Evolutionary conservation across 2,329 filamentous ascomycete species (phyloP), one percentile per base, ranked within the genome.

Genomic region (Colletotrichum sp.): DNA sequence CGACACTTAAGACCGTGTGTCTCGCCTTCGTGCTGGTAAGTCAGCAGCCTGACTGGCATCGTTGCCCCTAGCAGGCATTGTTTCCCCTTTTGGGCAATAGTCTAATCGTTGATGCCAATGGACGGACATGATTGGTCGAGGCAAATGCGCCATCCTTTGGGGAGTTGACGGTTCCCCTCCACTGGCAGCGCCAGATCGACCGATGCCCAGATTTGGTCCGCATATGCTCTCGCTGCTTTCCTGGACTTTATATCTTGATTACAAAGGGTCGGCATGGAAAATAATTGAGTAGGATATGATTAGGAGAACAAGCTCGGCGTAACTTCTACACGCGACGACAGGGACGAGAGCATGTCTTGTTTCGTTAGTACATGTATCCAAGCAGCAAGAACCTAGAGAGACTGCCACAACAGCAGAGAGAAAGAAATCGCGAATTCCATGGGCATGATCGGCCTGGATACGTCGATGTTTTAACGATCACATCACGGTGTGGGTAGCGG

Each of bases 241-340:
- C 34, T 16, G 34, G 15, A 36, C 34, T 36, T 36, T 4, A 36
- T 15, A 36, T 36, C 34, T 36, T 36, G 15, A 36, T 36, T 0
- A 36, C 15, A 0, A 16, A 8, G 34, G 0, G 34, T 36, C 0
- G 3, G 15, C 34, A 1, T 36, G 7, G 7, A 36, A 16, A 8
- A 8, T 16, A 16, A 16, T 36, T 36, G 0, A 36, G 1, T 36
- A 1, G 34, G 0, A 0, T 16, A 36, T 36, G 34, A 36, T 8
- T 0, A 36, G 0, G 34, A 36, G 34, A 36, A 8, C 34, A 36
- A 16, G 34, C 34, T 36, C 34, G 3, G 0, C 34, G 34, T 36
- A 36, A 7, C 34, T 36, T 36, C 32, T 32, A 7, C 15, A 16
- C 34, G 7, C 34, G 34, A 36, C 15, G 1, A 36, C 34, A 36